Conservation (phyloP, 1,139 yeast genomes). For the Candida sp. region DNA sequence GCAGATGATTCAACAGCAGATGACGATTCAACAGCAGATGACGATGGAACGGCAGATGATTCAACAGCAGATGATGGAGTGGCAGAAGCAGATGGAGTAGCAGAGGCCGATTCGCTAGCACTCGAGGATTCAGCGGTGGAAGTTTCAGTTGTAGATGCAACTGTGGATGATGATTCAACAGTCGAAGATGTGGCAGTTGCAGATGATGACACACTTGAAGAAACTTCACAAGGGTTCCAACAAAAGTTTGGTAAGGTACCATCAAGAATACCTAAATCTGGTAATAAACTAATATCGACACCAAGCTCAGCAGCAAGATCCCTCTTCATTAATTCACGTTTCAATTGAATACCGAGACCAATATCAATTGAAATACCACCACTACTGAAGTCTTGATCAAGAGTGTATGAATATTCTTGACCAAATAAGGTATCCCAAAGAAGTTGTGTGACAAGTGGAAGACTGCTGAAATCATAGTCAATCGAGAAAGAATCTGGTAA, state of each 20-base stretch:
- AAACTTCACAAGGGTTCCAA: slow-evolving; percentile 15
- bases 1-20: background rate
- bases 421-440: slow-evolving; percentile 10
- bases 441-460: slow-evolving; percentile 12
- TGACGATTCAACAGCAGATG: background rate
- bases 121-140: background rate
- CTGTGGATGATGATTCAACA: slow-evolving; percentile 2
- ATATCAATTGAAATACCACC: slow-evolving; percentile 10
- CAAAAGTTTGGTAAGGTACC: slow-evolving; percentile 26
- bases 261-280: slow-evolving; percentile 11
- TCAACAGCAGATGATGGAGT: background rate
- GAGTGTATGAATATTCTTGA: slow-evolving; percentile 14
- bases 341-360: slow-evolving; percentile 12
- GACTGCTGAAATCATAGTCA: slow-evolving; percentile 13
- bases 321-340: slow-evolving; percentile 7
- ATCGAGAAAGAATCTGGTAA: slow-evolving; percentile 25
- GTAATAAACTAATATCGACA: slow-evolving; percentile 6
- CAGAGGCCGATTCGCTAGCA: background rate
- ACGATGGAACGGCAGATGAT: background rate
- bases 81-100: background rate
- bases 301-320: slow-evolving; percentile 8
- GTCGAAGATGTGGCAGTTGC: slow-evolving; percentile 8
- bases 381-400: slow-evolving; percentile 10
- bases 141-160: background rate
- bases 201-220: slow-evolving; percentile 7